Conservation (phyloP, 805 yeast genomes). For the Starmerella sp. region DNA sequence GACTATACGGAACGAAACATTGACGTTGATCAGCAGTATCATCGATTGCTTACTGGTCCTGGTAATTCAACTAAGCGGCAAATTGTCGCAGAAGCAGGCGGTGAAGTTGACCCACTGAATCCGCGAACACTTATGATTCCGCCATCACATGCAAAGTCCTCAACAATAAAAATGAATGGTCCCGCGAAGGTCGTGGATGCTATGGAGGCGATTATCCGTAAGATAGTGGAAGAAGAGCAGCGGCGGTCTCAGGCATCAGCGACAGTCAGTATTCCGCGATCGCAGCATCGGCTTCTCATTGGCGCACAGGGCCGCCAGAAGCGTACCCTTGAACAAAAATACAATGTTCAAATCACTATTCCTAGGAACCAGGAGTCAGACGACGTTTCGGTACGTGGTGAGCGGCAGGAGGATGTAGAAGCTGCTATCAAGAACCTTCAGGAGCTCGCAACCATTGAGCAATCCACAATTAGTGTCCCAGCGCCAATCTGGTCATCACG, state of each 20-base stretch:
- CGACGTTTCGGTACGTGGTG: constrained; percentile 48
- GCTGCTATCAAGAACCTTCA: constrained; percentile 51
- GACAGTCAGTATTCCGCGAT: constrained; percentile 45
- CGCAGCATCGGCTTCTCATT: constrained; percentile 61
- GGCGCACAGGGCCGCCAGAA: constrained; percentile 75
- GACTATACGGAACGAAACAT: constrained; percentile 49
- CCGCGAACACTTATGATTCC: constrained; percentile 60
- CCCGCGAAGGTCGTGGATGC: constrained; percentile 60
- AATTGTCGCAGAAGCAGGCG: constrained; percentile 71
- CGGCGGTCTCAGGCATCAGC: constrained; percentile 20
- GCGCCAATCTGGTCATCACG: constrained; percentile 28
- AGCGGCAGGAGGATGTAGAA: constrained; percentile 47
- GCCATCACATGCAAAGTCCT: constrained; percentile 38
- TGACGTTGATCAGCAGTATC: constrained; percentile 62
- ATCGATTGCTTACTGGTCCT: constrained; percentile 65
- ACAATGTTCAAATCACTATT: constrained; percentile 48
- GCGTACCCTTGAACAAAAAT: constrained; percentile 59
- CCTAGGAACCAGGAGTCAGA: constrained; percentile 43
- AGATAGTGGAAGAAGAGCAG: constrained; percentile 46
- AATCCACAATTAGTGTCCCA: neutral
- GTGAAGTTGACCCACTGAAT: constrained; percentile 35
- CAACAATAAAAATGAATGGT: constrained; percentile 53
- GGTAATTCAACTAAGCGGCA: constrained; percentile 64
- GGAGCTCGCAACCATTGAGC: constrained; percentile 33
- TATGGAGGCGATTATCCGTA: constrained; percentile 49